Conservation (phyloP, 2,329 filamentous ascomycete genomes). For the Xylariaceae sp. region DNA sequence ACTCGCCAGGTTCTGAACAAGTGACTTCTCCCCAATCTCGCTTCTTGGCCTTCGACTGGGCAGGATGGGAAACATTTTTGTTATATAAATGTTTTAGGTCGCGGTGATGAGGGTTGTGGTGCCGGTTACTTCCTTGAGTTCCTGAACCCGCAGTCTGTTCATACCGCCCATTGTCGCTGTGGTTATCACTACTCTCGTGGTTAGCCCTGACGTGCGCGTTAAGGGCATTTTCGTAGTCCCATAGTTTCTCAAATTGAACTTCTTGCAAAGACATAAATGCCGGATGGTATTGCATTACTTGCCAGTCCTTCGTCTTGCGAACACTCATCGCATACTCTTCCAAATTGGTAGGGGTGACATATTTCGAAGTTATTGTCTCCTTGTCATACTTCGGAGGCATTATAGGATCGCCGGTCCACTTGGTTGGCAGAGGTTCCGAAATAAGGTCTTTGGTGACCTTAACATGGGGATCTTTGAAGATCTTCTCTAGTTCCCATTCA, state of each 20-base stretch:
- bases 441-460: slow-evolving; percentile 29
- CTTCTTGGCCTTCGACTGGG: slow-evolving; percentile 16
- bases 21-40: slow-evolving; percentile 20
- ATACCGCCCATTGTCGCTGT: slow-evolving; percentile 5
- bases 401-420: slow-evolving; percentile 31
- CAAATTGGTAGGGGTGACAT: slow-evolving; percentile 28
- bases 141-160: slow-evolving; percentile 12
- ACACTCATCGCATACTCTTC: slow-evolving; percentile 32
- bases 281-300: slow-evolving; percentile 29
- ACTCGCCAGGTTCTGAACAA: slow-evolving; percentile 3
- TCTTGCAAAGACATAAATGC: slow-evolving; percentile 25
- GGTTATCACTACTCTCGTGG: slow-evolving; percentile 5
- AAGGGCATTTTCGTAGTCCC: slow-evolving; percentile 21
- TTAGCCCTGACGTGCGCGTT: slow-evolving; percentile 13
- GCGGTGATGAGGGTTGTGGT: slow-evolving; percentile 5
- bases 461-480: slow-evolving; percentile 25
- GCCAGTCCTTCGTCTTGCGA: slow-evolving; percentile 32
- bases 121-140: slow-evolving; percentile 3
- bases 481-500: slow-evolving; percentile 25
- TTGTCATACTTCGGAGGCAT: slow-evolving; percentile 31
- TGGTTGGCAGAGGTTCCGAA: slow-evolving; percentile 27
- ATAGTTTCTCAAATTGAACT: slow-evolving; percentile 20
- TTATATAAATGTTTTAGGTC: neutral
- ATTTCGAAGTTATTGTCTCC: slow-evolving; percentile 29
- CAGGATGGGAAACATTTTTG: slow-evolving; percentile 1